Percentiles rank a stretch among this genome's conserved stretches.
These are phyloP conservation scores for Meyerozyma smithsonii DNA, from an alignment of 1,139 yeast genomes.

Conservation along the genomic window DNA sequence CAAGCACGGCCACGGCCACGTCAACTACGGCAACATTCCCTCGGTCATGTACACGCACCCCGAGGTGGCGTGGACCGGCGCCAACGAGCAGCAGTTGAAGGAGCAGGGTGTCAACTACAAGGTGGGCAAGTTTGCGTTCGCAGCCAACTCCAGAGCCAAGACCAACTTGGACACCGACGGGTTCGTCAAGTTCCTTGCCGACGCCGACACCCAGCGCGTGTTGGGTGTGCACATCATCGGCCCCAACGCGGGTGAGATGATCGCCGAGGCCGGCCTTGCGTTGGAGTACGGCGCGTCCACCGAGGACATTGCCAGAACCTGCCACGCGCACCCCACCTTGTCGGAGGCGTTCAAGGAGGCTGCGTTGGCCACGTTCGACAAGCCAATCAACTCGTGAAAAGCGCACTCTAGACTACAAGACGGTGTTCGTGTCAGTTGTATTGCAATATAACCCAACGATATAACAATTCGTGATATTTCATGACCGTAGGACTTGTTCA, in stretches of 20 bases:
- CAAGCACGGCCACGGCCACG: slow-evolving; percentile 94
- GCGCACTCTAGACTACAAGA: neutral
- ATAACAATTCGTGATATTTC: too few species aligned
- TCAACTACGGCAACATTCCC: slow-evolving; percentile 96
- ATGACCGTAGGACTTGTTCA: too few species aligned
- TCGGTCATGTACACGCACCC: slow-evolving; percentile 99
- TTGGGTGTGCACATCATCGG: slow-evolving; percentile 97
- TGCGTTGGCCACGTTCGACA: slow-evolving; percentile 86
- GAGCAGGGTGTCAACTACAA: slow-evolving; percentile 89
- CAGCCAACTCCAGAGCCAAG: slow-evolving; percentile 99
- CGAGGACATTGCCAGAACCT: slow-evolving; percentile 94
- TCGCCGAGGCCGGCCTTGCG: slow-evolving; percentile 97
- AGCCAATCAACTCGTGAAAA: slow-evolving; percentile 77
- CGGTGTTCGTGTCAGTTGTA: neutral
- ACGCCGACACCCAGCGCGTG: slow-evolving; percentile 94
- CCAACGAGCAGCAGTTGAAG: slow-evolving; percentile 92
- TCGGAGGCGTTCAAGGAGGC: slow-evolving; percentile 99
- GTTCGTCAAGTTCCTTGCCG: slow-evolving; percentile 91
- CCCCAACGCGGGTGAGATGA: slow-evolving; percentile 99
- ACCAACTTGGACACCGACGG: slow-evolving; percentile 97
- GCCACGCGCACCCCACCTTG: slow-evolving; percentile 98
- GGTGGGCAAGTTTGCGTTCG: slow-evolving; percentile 96
- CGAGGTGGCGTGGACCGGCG: slow-evolving; percentile 99
- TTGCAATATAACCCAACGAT: too few species aligned
- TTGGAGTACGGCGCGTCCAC: slow-evolving; percentile 98